Base-by-base conservation (phyloP, 1,284 basidiomycete genomes). In the Ganoderma leucocontextum region DNA sequence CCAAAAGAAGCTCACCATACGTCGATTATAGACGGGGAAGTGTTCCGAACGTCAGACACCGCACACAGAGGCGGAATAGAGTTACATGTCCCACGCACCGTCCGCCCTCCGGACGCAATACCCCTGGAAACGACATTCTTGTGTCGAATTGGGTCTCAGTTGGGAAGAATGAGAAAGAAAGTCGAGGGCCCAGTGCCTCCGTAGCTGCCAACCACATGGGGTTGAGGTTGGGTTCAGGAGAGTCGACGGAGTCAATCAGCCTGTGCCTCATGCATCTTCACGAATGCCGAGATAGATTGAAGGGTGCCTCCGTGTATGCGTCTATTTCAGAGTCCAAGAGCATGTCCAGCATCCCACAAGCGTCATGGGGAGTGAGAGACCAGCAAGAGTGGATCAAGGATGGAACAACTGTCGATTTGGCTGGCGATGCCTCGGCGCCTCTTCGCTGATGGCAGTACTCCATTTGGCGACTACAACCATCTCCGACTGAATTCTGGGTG, bases 1-100 rank as follows among this genome's bases (percentile, higher is more conserved):
- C 55, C 55, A 58, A 58, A 35, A 29, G 55, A 58, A 58, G 55
- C 55, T 35, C 35, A 35, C 2, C 35, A 22, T n/a, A 58, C 55
- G 55, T 58, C 55, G 17, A 58, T 38, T 58, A 58, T 38, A 38
- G 15, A 38, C 55, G 55, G n/a, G 19, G 55, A 58, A 58, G 35
- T n/a, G 55, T 58, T 38, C 35, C 55, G 35, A 12, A 38, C 10
- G 33, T 58, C 55, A 58, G 10, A 38, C 35, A 53, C 35, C n/a
- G 55, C 55, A 38, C 19, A 35, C 8, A 38, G 55, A 38, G 35
- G 47, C 47, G 13, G 47, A 58, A 58, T 22, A 58, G 36, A 38
- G 33, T 38, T 58, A 7, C 35, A 6, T n/a, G 55, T 36, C 36
- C 55, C 55, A 58, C 36, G 35, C 55, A 36, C 55, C 36, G 10